Percentiles rank a stretch among this genome's conserved stretches.
phyloP scores from a whole-genome alignment of 352 stramenopile genomes.

The Globisporangium emineosum region DNA sequence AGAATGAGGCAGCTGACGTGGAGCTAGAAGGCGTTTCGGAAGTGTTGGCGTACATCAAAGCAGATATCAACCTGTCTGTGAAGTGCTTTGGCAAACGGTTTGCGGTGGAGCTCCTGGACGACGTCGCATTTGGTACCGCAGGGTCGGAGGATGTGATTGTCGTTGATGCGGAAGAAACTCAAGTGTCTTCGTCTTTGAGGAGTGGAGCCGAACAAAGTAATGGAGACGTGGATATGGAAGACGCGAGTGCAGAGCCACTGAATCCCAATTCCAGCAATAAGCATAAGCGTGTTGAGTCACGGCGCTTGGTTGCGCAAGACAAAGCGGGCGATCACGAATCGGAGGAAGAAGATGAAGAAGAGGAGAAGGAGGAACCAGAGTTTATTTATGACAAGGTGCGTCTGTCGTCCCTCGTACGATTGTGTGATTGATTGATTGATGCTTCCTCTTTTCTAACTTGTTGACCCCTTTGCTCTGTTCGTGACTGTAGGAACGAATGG shows the following conservation, averaged over 20 bases:
- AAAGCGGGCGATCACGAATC: constrained; percentile 3
- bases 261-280: neutral
- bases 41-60: constrained; percentile 57
- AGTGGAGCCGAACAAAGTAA: constrained; percentile 4
- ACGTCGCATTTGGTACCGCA: constrained; percentile 31
- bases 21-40: constrained; percentile 49
- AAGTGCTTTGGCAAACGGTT: constrained; percentile 78
- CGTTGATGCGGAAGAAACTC: constrained; percentile 13
- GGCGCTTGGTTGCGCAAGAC: neutral
- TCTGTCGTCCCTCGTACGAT: neutral
- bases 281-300: neutral
- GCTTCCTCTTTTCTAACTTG: constrained; percentile 1
- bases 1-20: constrained; percentile 18
- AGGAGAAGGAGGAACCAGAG: constrained; percentile 15
- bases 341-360: constrained; percentile 8
- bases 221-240: constrained; percentile 6
- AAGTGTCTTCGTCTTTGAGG: neutral
- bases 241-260: neutral
- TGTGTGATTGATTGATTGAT: neutral
- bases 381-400: constrained; percentile 87
- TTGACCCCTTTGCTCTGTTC: constrained; percentile 2
- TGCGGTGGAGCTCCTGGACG: constrained; percentile 36
- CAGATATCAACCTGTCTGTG: constrained; percentile 34
- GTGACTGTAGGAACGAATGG: constrained; percentile 48
- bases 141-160: constrained; percentile 21